These are phyloP conservation scores for Penicillium canescens DNA, from an alignment of 495 filamentous ascomycete genomes.

Conservation along the genomic window DNA sequence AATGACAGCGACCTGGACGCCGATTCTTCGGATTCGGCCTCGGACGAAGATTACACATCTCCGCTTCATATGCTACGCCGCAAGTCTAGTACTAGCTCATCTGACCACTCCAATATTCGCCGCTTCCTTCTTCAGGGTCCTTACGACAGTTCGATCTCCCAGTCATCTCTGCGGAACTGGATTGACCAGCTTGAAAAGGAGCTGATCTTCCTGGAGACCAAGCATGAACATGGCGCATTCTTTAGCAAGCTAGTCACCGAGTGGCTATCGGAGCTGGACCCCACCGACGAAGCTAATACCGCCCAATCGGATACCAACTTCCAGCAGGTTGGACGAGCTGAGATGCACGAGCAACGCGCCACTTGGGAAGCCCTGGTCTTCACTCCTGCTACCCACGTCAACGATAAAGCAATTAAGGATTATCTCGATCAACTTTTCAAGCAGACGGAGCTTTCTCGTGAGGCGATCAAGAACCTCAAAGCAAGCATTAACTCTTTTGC, in stretches of 20 bases:
- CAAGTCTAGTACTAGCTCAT: slow-evolving; percentile 15
- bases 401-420: slow-evolving; percentile 41
- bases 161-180: slow-evolving; percentile 45
- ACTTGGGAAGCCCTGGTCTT: slow-evolving; percentile 63
- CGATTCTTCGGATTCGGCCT: slow-evolving; percentile 14
- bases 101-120: slow-evolving; percentile 37
- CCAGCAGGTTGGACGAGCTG: slow-evolving; percentile 42
- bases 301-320: slow-evolving; percentile 17
- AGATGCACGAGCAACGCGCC: slow-evolving; percentile 51
- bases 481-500: slow-evolving; percentile 47
- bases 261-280: slow-evolving; percentile 50
- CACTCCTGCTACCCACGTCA: slow-evolving; percentile 39
- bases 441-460: slow-evolving; percentile 33
- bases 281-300: slow-evolving; percentile 3
- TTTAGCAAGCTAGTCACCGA: slow-evolving; percentile 64
- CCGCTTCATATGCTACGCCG: neutral
- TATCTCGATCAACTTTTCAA: slow-evolving; percentile 58
- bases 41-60: neutral
- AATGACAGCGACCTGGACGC: slow-evolving; percentile 34
- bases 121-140: slow-evolving; percentile 58
- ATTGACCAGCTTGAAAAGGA: slow-evolving; percentile 49
- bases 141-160: slow-evolving; percentile 57
- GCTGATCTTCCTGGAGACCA: slow-evolving; percentile 51
- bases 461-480: slow-evolving; percentile 46
- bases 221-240: slow-evolving; percentile 60